Evolutionary conservation across 306 rosid genomes (phyloP).

Genomic region (Dicorynia guianensis): DNA sequence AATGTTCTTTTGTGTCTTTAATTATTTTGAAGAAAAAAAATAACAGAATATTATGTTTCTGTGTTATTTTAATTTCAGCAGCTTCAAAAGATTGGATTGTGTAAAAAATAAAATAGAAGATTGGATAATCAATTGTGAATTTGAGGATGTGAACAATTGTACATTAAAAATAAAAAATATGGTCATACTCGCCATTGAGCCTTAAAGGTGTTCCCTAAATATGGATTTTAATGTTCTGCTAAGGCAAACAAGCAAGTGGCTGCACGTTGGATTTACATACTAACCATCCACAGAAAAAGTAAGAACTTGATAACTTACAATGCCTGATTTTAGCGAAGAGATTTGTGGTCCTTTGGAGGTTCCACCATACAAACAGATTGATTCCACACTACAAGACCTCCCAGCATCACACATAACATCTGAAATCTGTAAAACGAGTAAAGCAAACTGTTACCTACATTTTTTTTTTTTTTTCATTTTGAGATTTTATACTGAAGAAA

Average conservation of each 20-base stretch:
- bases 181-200: too few relatives aligned
- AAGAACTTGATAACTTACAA: constrained; percentile 67
- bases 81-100: too few relatives aligned
- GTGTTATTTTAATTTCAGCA: too few relatives aligned
- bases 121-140: too few relatives aligned
- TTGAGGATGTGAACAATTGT: too few relatives aligned
- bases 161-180: too few relatives aligned
- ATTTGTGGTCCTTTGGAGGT: constrained; percentile 90
- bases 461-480: constrained; percentile 11
- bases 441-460: constrained; percentile 35
- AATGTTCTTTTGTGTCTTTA: too few relatives aligned
- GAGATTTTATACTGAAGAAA: constrained; percentile 1
- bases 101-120: too few relatives aligned
- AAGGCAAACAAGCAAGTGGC: constrained; percentile 20
- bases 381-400: constrained; percentile 72
- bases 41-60: too few relatives aligned
- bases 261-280: constrained; percentile 29
- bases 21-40: too few relatives aligned
- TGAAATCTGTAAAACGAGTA: constrained; percentile 67
- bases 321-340: constrained; percentile 80
- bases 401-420: constrained; percentile 91
- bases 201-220: too few relatives aligned
- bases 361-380: constrained; percentile 93
- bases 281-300: constrained; percentile 33
- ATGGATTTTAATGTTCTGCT: neutral